These are phyloP conservation scores for Suillus tomentosus DNA, from an alignment of 768 basidiomycete genomes.

Conservation along the genomic window DNA sequence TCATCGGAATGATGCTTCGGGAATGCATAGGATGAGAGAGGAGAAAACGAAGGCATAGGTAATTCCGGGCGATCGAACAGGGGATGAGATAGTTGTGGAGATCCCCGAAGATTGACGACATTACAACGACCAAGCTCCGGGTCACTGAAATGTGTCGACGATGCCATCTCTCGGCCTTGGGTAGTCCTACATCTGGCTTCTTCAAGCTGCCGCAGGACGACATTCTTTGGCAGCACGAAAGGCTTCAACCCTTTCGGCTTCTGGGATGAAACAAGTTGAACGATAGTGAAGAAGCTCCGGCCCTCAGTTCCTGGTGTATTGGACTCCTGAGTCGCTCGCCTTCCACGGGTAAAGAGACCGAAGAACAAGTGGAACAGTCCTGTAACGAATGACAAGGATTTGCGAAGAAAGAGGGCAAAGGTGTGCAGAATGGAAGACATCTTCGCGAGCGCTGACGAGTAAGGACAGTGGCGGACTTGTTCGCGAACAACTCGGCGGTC, in stretches of 20 bases:
- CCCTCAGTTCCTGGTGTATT: background rate
- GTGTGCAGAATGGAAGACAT: slow-evolving; percentile 17
- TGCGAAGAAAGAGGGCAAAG: slow-evolving; percentile 21
- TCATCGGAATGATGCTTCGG: background rate
- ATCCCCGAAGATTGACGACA: background rate
- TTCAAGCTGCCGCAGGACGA: slow-evolving; percentile 1
- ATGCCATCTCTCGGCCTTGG: background rate
- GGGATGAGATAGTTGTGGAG: background rate
- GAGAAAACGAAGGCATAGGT: background rate
- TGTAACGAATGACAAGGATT: slow-evolving; percentile 26
- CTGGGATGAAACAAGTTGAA: slow-evolving; percentile 3
- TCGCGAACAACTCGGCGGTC: background rate
- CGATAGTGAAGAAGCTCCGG: background rate
- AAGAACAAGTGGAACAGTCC: slow-evolving; percentile 31
- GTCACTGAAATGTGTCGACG: background rate
- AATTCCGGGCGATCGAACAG: background rate
- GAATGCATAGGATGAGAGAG: background rate
- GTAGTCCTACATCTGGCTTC: background rate
- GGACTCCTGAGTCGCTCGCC: slow-evolving; percentile 14
- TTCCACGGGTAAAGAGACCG: slow-evolving; percentile 22
- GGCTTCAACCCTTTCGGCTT: background rate
- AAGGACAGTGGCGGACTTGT: slow-evolving; percentile 18
- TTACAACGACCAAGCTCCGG: slow-evolving; percentile 5
- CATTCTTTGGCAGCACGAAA: background rate
- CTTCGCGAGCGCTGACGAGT: slow-evolving; percentile 15